These are phyloP conservation scores for Vigna unguiculata DNA, from an alignment of 306 rosid species.

Conservation along the genomic window DNA sequence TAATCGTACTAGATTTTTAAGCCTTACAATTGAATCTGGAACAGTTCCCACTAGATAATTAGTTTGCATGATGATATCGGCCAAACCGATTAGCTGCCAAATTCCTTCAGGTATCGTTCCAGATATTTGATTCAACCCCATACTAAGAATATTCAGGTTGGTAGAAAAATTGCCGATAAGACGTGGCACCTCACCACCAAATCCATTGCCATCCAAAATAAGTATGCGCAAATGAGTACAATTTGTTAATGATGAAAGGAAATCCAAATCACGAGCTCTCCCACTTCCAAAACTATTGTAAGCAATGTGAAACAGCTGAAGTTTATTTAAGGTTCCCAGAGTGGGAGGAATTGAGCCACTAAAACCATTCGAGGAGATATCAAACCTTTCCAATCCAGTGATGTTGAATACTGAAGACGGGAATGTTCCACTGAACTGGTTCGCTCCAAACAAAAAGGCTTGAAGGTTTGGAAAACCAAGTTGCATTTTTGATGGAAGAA, in stretches of 20 bases:
- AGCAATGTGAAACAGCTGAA: neutral
- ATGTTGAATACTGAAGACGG: slow-evolving; percentile 40
- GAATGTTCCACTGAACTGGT: slow-evolving; percentile 21
- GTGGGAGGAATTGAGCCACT: slow-evolving; percentile 33
- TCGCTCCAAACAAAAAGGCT: neutral
- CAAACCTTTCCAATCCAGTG: neutral
- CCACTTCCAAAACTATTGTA: slow-evolving; percentile 36
- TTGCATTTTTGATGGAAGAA: slow-evolving; percentile 32
- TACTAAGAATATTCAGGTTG: neutral
- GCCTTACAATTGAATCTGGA: slow-evolving; percentile 43
- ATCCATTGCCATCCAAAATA: neutral
- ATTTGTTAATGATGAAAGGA: slow-evolving; percentile 42
- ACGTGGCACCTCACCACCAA: slow-evolving; percentile 42
- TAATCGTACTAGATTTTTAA: slow-evolving; percentile 20
- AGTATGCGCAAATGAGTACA: neutral
- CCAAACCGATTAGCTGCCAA: slow-evolving; percentile 19
- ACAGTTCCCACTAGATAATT: slow-evolving; percentile 34
- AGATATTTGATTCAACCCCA: neutral
- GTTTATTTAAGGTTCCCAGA: slow-evolving; percentile 39
- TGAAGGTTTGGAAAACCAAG: slow-evolving; percentile 38
- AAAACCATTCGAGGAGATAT: neutral
- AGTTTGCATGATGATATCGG: neutral
- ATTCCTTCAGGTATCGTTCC: slow-evolving; percentile 41
- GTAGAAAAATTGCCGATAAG: slow-evolving; percentile 25
- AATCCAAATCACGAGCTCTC: slow-evolving; percentile 31